Conservation (phyloP, 345 rosid genomes). For the Sapria himalayana region DNA sequence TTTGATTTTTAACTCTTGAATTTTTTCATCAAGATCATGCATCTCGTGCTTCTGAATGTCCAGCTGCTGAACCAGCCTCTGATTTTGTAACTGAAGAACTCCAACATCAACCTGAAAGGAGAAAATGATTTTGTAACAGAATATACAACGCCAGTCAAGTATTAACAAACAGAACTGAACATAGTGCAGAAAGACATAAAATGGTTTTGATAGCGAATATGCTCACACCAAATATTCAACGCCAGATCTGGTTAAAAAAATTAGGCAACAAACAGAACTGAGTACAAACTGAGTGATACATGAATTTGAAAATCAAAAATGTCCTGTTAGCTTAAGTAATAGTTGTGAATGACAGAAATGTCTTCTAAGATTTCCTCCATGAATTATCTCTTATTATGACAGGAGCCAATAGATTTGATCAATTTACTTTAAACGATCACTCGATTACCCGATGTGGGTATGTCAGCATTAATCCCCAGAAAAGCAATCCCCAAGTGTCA, state of each 20-base stretch:
- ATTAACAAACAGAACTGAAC: background rate
- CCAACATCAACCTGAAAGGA: slow-evolving; percentile 46
- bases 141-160: background rate
- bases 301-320: too few species aligned
- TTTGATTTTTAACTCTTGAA: slow-evolving; percentile 27
- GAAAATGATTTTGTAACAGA: background rate
- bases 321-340: too few species aligned
- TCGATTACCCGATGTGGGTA: too few species aligned
- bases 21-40: slow-evolving; percentile 40
- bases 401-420: too few species aligned
- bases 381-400: too few species aligned
- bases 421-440: too few species aligned
- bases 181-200: background rate
- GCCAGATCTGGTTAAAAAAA: background rate
- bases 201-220: background rate
- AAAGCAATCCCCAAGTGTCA: too few species aligned
- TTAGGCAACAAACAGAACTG: background rate
- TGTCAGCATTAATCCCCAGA: too few species aligned
- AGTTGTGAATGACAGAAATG: too few species aligned
- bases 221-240: background rate
- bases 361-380: too few species aligned
- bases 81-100: slow-evolving; percentile 67
- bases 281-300: background rate
- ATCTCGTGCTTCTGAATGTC: slow-evolving; percentile 56
- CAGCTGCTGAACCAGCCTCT: slow-evolving; percentile 58